Evolutionary conservation across 805 yeast genomes (phyloP).

Genomic region (Tetrapisispora iriomotensis): DNA sequence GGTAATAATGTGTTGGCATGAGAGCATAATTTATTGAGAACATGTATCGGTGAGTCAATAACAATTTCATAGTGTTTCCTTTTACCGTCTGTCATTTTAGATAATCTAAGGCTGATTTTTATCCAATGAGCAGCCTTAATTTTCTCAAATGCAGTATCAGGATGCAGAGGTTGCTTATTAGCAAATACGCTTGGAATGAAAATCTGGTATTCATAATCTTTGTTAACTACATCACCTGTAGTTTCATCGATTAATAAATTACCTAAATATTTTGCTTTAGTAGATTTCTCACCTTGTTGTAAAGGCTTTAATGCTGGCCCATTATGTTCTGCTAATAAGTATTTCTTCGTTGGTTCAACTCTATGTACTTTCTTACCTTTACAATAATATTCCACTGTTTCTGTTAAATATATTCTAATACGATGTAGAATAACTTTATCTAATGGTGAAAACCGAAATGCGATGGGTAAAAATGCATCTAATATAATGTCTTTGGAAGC

Average conservation of each 20-base stretch:
- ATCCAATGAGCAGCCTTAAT: slow-evolving; percentile 95
- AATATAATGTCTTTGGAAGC: slow-evolving; percentile 83
- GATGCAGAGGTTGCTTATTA: slow-evolving; percentile 54
- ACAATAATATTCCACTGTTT: slow-evolving; percentile 85
- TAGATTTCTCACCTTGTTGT: slow-evolving; percentile 24
- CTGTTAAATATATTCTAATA: slow-evolving; percentile 76
- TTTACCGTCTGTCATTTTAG: slow-evolving; percentile 55
- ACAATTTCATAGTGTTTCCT: slow-evolving; percentile 89
- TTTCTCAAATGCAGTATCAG: slow-evolving; percentile 71
- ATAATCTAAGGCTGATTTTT: slow-evolving; percentile 73
- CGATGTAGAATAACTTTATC: slow-evolving; percentile 82
- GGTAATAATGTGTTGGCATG: slow-evolving; percentile 75
- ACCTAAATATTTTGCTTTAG: slow-evolving; percentile 34
- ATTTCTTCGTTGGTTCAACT: slow-evolving; percentile 81
- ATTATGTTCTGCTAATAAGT: slow-evolving; percentile 67
- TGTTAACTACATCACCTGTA: slow-evolving; percentile 52
- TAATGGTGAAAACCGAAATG: slow-evolving; percentile 73
- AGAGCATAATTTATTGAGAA: slow-evolving; percentile 66
- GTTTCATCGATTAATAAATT: slow-evolving; percentile 34
- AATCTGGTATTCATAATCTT: slow-evolving; percentile 80
- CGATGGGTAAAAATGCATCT: slow-evolving; percentile 74
- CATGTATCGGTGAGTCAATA: slow-evolving; percentile 88
- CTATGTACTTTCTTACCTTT: slow-evolving; percentile 80
- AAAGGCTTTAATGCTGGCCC: slow-evolving; percentile 38
- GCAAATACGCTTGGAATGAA: slow-evolving; percentile 64